Base-by-base conservation (phyloP, 495 filamentous ascomycete genomes). In the Hypoxylon lienhwacheense region DNA sequence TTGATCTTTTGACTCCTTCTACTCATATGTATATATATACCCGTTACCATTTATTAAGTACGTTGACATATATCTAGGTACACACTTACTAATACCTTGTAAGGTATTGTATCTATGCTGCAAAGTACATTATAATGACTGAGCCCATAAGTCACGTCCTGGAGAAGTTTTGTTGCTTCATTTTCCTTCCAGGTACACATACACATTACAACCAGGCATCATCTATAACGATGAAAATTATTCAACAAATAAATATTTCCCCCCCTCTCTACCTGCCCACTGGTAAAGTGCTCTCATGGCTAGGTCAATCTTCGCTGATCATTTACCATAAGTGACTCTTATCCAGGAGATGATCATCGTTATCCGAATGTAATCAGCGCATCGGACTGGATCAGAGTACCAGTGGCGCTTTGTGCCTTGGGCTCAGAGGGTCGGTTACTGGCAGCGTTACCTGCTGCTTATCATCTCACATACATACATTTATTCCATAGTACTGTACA, bases 331-430 rank as follows among this genome's bases (percentile, higher is more conserved):
- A 42, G 21, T 2, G 16, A 11, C 36, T 17, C 6, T 43, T 36
- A 48, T 58, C 49, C 43, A 41, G 19, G 43, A 49, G 28, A 58
- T 31, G 48, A 63, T 58, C 54, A 58, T n/a, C 59, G 43, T 26
- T 58, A 53, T 53, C 48, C 48, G 59, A 63, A 49, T 58, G 43
- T 49, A 22, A 58, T 43, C 12, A 24, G 39, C 47, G n/a, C 47
- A 48, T 57, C 53, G 34, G 48, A 46, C 36, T 26, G 41, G 43
- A 45, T 62, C 53, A 48, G 20, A 58, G 48, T 54, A 41, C 43
- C 24, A 52, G 26, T 28, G 32, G 45, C 12, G 39, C n/a, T n/a
- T n/a, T 4, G 29, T 19, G 20, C 31, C 41, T 34, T 43, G 5
- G 44, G 35, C 33, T 42, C 43, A 7, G 33, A 44, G 53, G n/a